Evolutionary conservation across 768 basidiomycete genomes (phyloP).

Genomic region (Mycena galericulata): DNA sequence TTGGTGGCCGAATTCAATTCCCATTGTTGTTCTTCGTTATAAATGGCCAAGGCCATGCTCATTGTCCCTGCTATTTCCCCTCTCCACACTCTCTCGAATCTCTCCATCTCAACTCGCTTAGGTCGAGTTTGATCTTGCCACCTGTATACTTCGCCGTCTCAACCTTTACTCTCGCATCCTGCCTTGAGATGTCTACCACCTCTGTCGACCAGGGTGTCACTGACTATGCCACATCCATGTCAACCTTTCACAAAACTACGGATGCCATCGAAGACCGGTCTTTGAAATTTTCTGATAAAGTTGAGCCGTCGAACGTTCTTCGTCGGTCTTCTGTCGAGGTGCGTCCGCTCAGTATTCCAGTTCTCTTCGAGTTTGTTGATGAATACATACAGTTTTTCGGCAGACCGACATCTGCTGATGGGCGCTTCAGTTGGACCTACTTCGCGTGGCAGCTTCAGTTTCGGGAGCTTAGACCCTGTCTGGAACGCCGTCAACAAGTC

Average conservation of each 20-base stretch:
- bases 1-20: background rate
- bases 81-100: background rate
- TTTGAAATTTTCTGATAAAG: background rate
- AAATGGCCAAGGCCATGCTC: no score
- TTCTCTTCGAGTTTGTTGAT: background rate
- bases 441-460: background rate
- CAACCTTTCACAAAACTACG: background rate
- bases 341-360: background rate
- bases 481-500: conserved; percentile 17
- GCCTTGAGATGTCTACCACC: background rate
- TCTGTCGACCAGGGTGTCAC: conserved; percentile 1
- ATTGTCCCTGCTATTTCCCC: no score
- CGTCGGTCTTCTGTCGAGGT: conserved; percentile 12
- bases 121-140: conserved; percentile 13
- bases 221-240: background rate
- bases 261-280: conserved; percentile 20
- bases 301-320: background rate
- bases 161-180: background rate
- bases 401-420: background rate
- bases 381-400: conserved; percentile 3
- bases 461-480: background rate
- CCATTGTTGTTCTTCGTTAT: conserved; percentile 12
- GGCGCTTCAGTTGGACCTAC: background rate
- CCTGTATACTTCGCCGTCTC: background rate
- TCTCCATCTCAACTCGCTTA: background rate